Percentiles rank a stretch among this genome's conserved stretches.
Evolutionary conservation across 495 filamentous ascomycete species (phyloP).

Genomic region (Platismatia glauca): DNA sequence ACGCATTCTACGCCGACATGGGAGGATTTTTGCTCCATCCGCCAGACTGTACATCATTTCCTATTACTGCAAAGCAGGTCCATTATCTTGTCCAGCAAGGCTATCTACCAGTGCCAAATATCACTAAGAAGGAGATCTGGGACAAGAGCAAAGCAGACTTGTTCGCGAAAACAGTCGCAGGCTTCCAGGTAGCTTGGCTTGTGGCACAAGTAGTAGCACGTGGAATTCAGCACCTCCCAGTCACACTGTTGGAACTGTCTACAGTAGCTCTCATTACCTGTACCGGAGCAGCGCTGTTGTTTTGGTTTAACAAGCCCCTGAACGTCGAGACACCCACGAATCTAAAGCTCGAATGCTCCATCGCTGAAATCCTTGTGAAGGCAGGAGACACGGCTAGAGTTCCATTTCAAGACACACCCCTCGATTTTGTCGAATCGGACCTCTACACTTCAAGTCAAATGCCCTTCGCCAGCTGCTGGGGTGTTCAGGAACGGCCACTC

Average conservation of each 20-base stretch:
- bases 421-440: constrained; percentile 29
- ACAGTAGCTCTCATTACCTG: constrained; percentile 27
- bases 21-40: constrained; percentile 30
- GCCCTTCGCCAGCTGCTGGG: constrained; percentile 2
- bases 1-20: constrained; percentile 34
- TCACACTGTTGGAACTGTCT: constrained; percentile 30
- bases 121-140: constrained; percentile 25
- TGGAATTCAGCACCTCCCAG: constrained; percentile 18
- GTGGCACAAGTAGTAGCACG: constrained; percentile 26
- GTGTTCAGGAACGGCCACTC: constrained; percentile 20
- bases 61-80: constrained; percentile 30
- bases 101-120: constrained; percentile 15
- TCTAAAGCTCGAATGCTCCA: constrained; percentile 2
- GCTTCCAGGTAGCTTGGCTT: constrained; percentile 28
- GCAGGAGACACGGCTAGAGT: not conserved
- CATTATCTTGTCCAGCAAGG: constrained; percentile 26
- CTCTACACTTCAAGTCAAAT: constrained; percentile 17
- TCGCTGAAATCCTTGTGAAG: not conserved
- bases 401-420: constrained; percentile 22
- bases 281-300: constrained; percentile 22
- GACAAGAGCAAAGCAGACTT: constrained; percentile 30
- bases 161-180: constrained; percentile 25
- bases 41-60: constrained; percentile 24
- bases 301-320: constrained; percentile 29
- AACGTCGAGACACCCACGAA: constrained; percentile 21